Percentiles rank a stretch among this genome's conserved stretches.
Evolutionary conservation across 2,329 filamentous ascomycete genomes (phyloP).

Genomic region (Penicillium sp.): DNA sequence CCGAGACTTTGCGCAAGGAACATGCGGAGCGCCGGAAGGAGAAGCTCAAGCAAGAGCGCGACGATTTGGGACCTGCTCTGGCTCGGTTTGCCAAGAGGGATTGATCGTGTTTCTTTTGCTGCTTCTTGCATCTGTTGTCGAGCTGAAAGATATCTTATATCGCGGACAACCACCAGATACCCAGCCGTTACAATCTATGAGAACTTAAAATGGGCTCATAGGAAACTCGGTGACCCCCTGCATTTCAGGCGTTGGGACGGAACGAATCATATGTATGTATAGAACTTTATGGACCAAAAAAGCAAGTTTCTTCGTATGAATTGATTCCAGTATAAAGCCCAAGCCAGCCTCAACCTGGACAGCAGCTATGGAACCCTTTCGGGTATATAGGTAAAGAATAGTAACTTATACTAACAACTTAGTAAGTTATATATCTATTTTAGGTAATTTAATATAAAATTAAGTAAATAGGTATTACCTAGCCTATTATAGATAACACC

Average conservation of each 20-base stretch:
- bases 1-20: conserved; percentile 75
- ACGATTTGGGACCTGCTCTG: conserved; percentile 82
- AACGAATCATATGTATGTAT: conserved; percentile 19
- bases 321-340: neutral
- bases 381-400: too few species aligned
- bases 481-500: too few species aligned
- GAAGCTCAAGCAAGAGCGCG: conserved; percentile 64
- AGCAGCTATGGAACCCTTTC: too few species aligned
- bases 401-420: too few species aligned
- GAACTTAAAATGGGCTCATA: conserved; percentile 8
- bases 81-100: conserved; percentile 77
- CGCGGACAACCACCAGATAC: conserved; percentile 20
- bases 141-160: neutral
- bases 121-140: conserved; percentile 9
- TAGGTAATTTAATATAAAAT: too few species aligned
- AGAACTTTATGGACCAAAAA: conserved; percentile 19
- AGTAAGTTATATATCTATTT: too few species aligned
- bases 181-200: conserved; percentile 23
- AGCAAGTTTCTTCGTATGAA: conserved; percentile 15
- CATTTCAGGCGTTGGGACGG: conserved; percentile 28
- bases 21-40: conserved; percentile 68
- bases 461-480: too few species aligned
- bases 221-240: conserved; percentile 20
- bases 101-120: conserved; percentile 16
- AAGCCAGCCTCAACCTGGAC: neutral